These are phyloP conservation scores for Salix brachista DNA, from an alignment of 345 rosid genomes.

Conservation along the genomic window DNA sequence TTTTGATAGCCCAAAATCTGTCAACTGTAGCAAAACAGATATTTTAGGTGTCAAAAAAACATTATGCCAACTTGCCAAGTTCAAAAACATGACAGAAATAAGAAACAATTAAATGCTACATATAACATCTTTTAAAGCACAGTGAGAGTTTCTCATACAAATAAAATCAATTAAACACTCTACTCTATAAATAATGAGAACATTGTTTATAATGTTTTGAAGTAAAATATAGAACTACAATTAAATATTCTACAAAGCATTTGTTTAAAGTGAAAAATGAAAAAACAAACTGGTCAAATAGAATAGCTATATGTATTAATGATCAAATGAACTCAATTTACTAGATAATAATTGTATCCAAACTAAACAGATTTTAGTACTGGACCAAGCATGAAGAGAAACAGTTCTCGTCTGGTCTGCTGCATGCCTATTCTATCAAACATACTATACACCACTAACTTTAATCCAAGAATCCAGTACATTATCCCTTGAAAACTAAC, in stretches of 20 bases:
- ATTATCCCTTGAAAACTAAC: not conserved
- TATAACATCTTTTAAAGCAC: not conserved
- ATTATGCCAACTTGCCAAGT: not conserved
- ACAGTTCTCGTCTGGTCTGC: not conserved
- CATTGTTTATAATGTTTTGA: not conserved
- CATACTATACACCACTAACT: not conserved
- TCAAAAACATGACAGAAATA: not conserved
- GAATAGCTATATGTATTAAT: not conserved
- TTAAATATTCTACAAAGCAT: not conserved
- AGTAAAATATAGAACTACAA: not conserved
- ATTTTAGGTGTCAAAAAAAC: conserved; percentile 7
- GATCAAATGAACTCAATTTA: not conserved
- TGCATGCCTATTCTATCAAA: not conserved
- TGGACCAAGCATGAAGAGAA: not conserved
- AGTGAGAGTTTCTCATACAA: not conserved
- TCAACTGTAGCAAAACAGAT: conserved; percentile 67
- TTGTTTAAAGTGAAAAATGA: not conserved
- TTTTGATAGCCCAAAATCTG: conserved; percentile 98
- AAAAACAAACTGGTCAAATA: not conserved
- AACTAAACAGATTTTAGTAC: not conserved
- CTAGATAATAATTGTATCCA: not conserved
- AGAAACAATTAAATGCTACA: not conserved
- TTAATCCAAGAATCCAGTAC: not conserved
- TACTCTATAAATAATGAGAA: not conserved
- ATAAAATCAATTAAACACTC: not conserved